Evolutionary conservation across 306 rosid genomes (phyloP), one percentile per base, ranked within the genome.

Genomic region (Prunus salicina): DNA sequence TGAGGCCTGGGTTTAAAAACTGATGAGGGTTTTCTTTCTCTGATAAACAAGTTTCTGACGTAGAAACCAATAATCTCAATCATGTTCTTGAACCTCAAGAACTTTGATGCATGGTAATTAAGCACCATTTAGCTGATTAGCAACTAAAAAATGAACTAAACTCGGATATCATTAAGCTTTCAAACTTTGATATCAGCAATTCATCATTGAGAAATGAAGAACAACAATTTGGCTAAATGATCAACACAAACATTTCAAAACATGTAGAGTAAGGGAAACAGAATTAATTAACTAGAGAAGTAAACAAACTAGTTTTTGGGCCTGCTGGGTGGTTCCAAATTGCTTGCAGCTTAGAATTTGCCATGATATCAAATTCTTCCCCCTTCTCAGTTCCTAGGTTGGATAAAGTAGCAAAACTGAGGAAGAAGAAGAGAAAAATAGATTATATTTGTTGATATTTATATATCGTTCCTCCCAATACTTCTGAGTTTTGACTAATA

Each of bases 291-390:
- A 52, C 3, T 30, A 18, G 8, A 19, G 12, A 66, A 66, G 71
- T n/a, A 18, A 61, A 61, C 69, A 15, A 18, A 73, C 77, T 73
- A 12, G 77, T 73, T 73, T 73, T 73, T 1, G 77, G 69, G 27
- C 77, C 77, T 9, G 77, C 76, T 2, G 76, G 76, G 76, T 73
- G 67, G 76, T 58, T 73, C 76, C 76, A 73, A 49, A 73, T 14
- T 19, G 76, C 76, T 57, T 25, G 45, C 41, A 73, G 56, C 76
- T 73, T 73, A 18, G 76, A 45, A 45, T 57, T 58, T 43, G 56
- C 76, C 76, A 72, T 72, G 67, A 27, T 55, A 34, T 5, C 13
- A 2, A 20, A 64, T 47, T 15, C 68, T 1, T 22, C 1, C 8
- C 1, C 46, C 24, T 63, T 30, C 22, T 32, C 22, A 34, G 8